These are phyloP conservation scores for Suillus americanus DNA, from an alignment of 768 basidiomycete genomes.

Conservation along the genomic window DNA sequence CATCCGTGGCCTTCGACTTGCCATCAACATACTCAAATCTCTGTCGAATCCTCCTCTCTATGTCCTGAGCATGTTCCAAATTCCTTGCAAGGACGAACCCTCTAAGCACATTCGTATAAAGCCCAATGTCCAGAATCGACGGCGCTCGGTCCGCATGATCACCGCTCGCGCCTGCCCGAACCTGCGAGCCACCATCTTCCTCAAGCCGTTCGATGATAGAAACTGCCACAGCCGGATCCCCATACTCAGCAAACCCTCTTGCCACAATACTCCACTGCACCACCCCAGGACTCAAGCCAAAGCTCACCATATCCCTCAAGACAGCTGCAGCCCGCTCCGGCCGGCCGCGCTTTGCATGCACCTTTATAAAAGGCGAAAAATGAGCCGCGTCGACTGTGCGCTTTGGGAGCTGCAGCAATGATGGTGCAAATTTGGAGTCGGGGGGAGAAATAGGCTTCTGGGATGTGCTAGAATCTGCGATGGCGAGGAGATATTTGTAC, in stretches of 20 bases:
- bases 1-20: conserved; percentile 22
- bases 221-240: conserved; percentile 36
- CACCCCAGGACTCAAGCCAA: conserved; percentile 44
- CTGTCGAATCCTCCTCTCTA: conserved; percentile 27
- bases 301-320: conserved; percentile 50
- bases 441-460: not conserved
- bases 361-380: conserved; percentile 56
- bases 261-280: conserved; percentile 53
- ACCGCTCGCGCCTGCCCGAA: not conserved
- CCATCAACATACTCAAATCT: conserved; percentile 25
- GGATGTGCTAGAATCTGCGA: conserved; percentile 9
- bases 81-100: conserved; percentile 35
- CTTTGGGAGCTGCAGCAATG: conserved; percentile 20
- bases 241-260: conserved; percentile 42
- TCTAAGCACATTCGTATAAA: conserved; percentile 38
- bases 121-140: conserved; percentile 20
- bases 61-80: conserved; percentile 30
- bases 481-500: conserved; percentile 43
- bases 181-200: conserved; percentile 6
- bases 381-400: conserved; percentile 35
- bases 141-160: not conserved
- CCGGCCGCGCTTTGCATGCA: conserved; percentile 33
- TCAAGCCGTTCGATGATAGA: conserved; percentile 45
- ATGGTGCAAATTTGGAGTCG: conserved; percentile 1
- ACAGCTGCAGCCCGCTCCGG: conserved; percentile 37